These are phyloP conservation scores for Cinnamomum chago DNA, from an alignment of 164 flowering plant genomes.

Conservation along the genomic window DNA sequence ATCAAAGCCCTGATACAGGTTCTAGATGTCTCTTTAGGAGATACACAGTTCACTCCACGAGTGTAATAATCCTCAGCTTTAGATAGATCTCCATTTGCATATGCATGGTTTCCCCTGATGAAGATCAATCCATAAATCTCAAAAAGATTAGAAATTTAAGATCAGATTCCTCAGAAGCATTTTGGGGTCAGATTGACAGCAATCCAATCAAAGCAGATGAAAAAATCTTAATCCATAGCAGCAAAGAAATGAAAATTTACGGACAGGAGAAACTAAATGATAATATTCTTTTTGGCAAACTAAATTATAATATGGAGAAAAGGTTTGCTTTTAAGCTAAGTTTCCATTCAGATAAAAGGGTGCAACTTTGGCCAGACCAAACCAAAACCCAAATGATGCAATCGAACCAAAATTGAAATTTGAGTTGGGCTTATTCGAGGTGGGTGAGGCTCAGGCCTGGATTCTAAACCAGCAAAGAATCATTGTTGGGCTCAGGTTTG, in stretches of 20 bases:
- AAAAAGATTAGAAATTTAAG: neutral
- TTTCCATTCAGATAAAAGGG: too few relatives aligned
- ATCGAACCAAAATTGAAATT: too few relatives aligned
- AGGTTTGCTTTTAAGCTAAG: too few relatives aligned
- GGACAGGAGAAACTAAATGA: neutral
- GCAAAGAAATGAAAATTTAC: neutral
- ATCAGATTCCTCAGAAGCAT: neutral
- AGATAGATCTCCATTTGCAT: conserved; percentile 59
- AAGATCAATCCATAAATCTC: conserved; percentile 7
- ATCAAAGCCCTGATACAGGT: conserved; percentile 59
- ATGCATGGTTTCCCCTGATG: conserved; percentile 90
- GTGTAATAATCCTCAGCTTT: conserved; percentile 87
- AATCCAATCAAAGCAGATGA: neutral
- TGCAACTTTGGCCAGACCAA: too few relatives aligned
- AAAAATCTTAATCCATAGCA: neutral
- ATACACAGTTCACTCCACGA: conserved; percentile 59
- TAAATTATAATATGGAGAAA: too few relatives aligned
- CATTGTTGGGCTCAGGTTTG: too few relatives aligned
- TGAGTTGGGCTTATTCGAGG: too few relatives aligned
- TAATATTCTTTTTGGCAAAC: too few relatives aligned
- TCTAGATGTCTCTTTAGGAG: conserved; percentile 50
- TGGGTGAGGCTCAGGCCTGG: too few relatives aligned
- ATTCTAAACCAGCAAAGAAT: too few relatives aligned
- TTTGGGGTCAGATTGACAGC: neutral
- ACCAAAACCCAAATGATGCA: too few relatives aligned